Evolutionary conservation across 2,329 filamentous ascomycete genomes (phyloP).

Genomic region (Corinectria fuckeliana): DNA sequence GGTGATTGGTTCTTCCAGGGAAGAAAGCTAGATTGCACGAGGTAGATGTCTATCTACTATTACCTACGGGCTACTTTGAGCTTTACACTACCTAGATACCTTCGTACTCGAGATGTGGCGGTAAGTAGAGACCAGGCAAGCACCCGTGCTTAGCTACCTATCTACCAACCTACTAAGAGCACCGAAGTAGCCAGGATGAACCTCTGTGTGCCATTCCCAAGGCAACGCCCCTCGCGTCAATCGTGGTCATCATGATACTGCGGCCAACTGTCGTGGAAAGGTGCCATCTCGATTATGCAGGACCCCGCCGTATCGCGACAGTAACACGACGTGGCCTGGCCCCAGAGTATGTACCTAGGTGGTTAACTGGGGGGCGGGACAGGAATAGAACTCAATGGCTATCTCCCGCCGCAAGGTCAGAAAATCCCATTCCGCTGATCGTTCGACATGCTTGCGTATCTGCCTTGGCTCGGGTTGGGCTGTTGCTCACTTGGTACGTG

Average conservation of each 20-base stretch:
- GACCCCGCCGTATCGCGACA: background rate
- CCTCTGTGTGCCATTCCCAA: too few species aligned
- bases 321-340: slow-evolving; percentile 17
- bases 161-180: too few species aligned
- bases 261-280: slow-evolving; percentile 1
- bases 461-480: slow-evolving; percentile 12
- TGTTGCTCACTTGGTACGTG: too few species aligned
- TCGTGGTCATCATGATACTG: background rate
- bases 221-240: background rate
- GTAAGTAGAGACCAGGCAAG: too few species aligned
- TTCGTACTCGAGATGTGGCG: too few species aligned
- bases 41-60: too few species aligned
- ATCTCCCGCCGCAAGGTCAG: background rate
- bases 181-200: too few species aligned
- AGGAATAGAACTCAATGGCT: slow-evolving; percentile 15
- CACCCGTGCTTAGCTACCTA: too few species aligned
- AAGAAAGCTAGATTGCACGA: slow-evolving; percentile 8
- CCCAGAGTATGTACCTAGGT: background rate
- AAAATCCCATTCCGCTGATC: background rate
- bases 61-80: too few species aligned
- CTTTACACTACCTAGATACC: too few species aligned
- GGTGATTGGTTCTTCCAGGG: slow-evolving; percentile 10
- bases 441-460: slow-evolving; percentile 27
- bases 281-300: slow-evolving; percentile 23
- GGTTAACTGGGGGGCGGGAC: background rate